These are phyloP conservation scores for Zygosaccharomyces bisporus DNA, from an alignment of 805 yeast genomes.

Conservation along the genomic window DNA sequence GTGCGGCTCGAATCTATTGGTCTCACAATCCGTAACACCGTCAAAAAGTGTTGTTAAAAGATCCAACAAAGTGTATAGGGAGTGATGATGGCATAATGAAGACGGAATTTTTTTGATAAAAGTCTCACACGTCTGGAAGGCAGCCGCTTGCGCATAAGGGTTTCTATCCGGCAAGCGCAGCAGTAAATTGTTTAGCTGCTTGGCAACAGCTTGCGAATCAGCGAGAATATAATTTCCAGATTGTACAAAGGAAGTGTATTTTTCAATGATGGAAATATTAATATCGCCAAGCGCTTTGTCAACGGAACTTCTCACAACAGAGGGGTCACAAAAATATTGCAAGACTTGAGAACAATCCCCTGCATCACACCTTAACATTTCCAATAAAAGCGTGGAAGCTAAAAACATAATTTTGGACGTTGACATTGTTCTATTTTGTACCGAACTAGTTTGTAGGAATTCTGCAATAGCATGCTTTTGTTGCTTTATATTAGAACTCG, in stretches of 20 bases:
- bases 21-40: conserved; percentile 78
- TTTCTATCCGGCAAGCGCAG: conserved; percentile 76
- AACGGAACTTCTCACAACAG: conserved; percentile 63
- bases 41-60: conserved; percentile 71
- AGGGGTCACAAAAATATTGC: conserved; percentile 82
- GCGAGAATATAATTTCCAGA: conserved; percentile 53
- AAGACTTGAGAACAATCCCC: conserved; percentile 81
- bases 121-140: conserved; percentile 69
- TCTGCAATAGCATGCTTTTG: conserved; percentile 57
- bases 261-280: conserved; percentile 54
- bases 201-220: conserved; percentile 55
- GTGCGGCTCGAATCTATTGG: conserved; percentile 82
- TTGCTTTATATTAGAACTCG: conserved; percentile 71
- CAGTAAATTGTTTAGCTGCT: conserved; percentile 65
- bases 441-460: conserved; percentile 41
- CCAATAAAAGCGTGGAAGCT: conserved; percentile 76
- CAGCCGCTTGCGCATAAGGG: conserved; percentile 68
- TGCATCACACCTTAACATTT: conserved; percentile 67
- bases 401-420: conserved; percentile 82
- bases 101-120: conserved; percentile 69
- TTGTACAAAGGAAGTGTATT: conserved; percentile 51
- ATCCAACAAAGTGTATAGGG: conserved; percentile 78
- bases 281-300: conserved; percentile 65
- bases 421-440: conserved; percentile 53
- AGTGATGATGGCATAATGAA: conserved; percentile 65